Conservation (phyloP, 345 rosid species). For the Lepidium aucheri region DNA sequence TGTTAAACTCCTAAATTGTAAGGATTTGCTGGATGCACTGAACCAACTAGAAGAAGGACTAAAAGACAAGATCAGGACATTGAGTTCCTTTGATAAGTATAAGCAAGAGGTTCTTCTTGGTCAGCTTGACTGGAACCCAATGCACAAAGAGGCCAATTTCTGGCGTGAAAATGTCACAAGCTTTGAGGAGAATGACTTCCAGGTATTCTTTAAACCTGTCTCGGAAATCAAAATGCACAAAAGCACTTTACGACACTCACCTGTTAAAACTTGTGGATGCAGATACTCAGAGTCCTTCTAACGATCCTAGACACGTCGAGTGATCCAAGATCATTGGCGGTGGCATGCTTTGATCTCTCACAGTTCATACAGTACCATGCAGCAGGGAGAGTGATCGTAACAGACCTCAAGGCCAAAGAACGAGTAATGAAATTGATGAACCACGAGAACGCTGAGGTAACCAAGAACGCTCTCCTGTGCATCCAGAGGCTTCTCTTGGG, state of each 20-base stretch:
- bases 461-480: constrained; percentile 63
- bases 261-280: constrained; percentile 14
- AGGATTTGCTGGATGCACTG: constrained; percentile 87
- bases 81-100: constrained; percentile 92
- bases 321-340: constrained; percentile 79
- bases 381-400: constrained; percentile 71
- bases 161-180: constrained; percentile 84
- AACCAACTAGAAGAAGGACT: constrained; percentile 81
- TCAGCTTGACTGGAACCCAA: constrained; percentile 95
- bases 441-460: constrained; percentile 69
- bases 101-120: constrained; percentile 97
- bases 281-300: constrained; percentile 83
- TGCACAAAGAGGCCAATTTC: constrained; percentile 88
- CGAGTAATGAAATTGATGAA: constrained; percentile 79
- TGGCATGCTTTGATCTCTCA: constrained; percentile 83
- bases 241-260: too few species aligned
- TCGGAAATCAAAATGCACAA: background rate
- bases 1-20: background rate
- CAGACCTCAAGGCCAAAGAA: constrained; percentile 89
- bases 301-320: constrained; percentile 77
- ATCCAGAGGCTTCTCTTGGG: constrained; percentile 83
- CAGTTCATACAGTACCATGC: constrained; percentile 90
- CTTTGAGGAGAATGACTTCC: constrained; percentile 95
- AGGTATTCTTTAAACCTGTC: constrained; percentile 34
- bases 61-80: constrained; percentile 66